A percentile compares a stretch with the other conserved stretches of the same genome.
phyloP scores from a whole-genome alignment of 2,329 filamentous ascomycete genomes.

The Epichloe scottii region DNA sequence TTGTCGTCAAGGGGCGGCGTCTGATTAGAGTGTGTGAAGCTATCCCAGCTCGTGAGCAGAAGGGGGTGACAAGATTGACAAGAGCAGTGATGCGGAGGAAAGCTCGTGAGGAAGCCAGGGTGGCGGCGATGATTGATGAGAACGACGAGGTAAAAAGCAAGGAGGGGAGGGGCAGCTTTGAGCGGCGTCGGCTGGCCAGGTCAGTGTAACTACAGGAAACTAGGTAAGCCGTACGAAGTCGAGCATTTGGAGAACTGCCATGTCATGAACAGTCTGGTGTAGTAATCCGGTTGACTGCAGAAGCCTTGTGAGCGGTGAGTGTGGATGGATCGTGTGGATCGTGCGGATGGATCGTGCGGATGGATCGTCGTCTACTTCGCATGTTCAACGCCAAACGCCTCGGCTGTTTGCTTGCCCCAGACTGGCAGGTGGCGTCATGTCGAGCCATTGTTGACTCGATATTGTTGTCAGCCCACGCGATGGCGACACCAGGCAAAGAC shows the following conservation, averaged over 20 bases:
- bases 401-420: background rate
- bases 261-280: background rate
- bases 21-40: constrained; percentile 6
- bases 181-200: constrained; percentile 11
- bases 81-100: constrained; percentile 45
- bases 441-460: background rate
- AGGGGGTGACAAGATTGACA: constrained; percentile 42
- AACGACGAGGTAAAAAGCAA: constrained; percentile 38
- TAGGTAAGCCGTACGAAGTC: background rate
- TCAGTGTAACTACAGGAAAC: constrained; percentile 12
- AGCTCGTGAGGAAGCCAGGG: constrained; percentile 53
- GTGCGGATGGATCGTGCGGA: too few relatives aligned
- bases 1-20: constrained; percentile 30
- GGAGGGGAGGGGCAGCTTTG: constrained; percentile 17
- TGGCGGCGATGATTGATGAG: constrained; percentile 49
- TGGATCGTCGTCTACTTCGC: too few relatives aligned
- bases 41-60: constrained; percentile 24
- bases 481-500: too few relatives aligned
- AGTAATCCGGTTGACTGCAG: background rate
- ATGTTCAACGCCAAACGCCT: too few relatives aligned
- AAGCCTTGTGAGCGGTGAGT: too few relatives aligned
- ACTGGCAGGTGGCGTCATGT: background rate
- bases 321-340: too few relatives aligned
- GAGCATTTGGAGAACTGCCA: background rate
- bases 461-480: background rate